phyloP scores from a whole-genome alignment of 768 basidiomycete species.

The Xerocomellus amylosporus region DNA sequence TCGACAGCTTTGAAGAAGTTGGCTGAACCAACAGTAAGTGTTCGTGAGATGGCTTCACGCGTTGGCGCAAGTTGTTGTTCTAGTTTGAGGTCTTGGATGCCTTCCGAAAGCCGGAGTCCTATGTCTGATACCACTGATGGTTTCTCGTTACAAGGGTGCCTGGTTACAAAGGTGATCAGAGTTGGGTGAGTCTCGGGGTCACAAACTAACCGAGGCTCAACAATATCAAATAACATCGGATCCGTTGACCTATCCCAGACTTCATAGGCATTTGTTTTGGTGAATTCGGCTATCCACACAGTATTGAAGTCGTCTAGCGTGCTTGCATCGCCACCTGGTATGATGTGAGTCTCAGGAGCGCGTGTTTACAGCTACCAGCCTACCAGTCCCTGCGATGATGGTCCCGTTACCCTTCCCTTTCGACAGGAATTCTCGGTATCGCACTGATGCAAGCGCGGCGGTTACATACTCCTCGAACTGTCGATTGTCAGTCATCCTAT shows the following conservation, averaged over 20 bases:
- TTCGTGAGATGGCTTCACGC: constrained; percentile 81
- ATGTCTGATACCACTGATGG: constrained; percentile 89
- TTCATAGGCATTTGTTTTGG: constrained; percentile 79
- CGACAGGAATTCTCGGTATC: constrained; percentile 81
- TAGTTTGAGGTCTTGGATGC: constrained; percentile 88
- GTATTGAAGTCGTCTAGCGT: constrained; percentile 81
- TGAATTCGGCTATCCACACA: constrained; percentile 86
- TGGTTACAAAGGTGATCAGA: constrained; percentile 28
- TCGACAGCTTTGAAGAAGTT: constrained; percentile 89
- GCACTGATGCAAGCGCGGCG: constrained; percentile 82
- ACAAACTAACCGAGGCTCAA: constrained; percentile 74
- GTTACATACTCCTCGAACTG: constrained; percentile 93
- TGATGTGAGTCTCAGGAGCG: constrained; percentile 21
- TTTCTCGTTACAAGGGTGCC: constrained; percentile 92
- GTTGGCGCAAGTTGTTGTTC: constrained; percentile 94
- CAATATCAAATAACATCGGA: constrained; percentile 89
- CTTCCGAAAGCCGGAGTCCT: constrained; percentile 87
- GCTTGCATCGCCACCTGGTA: constrained; percentile 51
- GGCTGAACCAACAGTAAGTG: constrained; percentile 68
- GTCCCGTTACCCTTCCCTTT: constrained; percentile 64
- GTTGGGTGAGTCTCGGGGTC: not conserved
- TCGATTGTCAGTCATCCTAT: not conserved
- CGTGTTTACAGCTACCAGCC: not conserved
- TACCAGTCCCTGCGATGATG: constrained; percentile 63
- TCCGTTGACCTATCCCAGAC: constrained; percentile 93